phyloP scores from a whole-genome alignment of 75 land plant genomes.

The Cryptomeria japonica region DNA sequence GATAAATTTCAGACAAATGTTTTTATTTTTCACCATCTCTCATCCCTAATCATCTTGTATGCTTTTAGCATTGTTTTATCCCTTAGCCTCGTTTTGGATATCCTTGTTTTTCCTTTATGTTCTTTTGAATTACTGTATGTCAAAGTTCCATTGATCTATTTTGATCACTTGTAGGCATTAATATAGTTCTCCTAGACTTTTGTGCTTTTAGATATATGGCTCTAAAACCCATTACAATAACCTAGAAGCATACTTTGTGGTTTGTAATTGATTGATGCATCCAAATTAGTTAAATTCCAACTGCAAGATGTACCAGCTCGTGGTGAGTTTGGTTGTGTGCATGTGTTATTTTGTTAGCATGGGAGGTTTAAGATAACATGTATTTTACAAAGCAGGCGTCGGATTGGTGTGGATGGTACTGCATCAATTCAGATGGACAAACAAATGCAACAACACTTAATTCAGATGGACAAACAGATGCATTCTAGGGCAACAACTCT shows the following conservation, averaged over 20 bases:
- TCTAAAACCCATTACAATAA: not conserved
- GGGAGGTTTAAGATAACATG: not conserved
- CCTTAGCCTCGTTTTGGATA: not conserved
- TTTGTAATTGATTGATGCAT: not conserved
- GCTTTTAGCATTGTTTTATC: not conserved
- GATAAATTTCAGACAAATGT: not conserved
- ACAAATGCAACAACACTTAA: slow-evolving; percentile 68
- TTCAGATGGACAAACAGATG: slow-evolving; percentile 67
- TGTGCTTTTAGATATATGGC: not conserved
- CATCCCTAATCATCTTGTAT: not conserved
- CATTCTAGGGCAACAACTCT: slow-evolving; percentile 81
- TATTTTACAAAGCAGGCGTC: slow-evolving; percentile 40
- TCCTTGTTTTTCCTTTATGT: not conserved
- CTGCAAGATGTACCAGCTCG: not conserved
- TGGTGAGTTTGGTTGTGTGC: not conserved
- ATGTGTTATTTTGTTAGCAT: not conserved
- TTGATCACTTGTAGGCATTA: not conserved
- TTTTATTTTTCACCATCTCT: not conserved
- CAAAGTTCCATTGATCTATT: not conserved
- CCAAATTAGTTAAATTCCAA: not conserved
- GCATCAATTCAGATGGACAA: slow-evolving; percentile 46
- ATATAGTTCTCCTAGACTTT: not conserved
- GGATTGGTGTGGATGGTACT: slow-evolving; percentile 39
- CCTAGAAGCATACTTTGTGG: not conserved
- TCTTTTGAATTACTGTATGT: not conserved